Percentiles rank a stretch among this genome's conserved stretches.
Conservation (phyloP, 164 flowering plant species). For the Chimonanthus praecox region DNA sequence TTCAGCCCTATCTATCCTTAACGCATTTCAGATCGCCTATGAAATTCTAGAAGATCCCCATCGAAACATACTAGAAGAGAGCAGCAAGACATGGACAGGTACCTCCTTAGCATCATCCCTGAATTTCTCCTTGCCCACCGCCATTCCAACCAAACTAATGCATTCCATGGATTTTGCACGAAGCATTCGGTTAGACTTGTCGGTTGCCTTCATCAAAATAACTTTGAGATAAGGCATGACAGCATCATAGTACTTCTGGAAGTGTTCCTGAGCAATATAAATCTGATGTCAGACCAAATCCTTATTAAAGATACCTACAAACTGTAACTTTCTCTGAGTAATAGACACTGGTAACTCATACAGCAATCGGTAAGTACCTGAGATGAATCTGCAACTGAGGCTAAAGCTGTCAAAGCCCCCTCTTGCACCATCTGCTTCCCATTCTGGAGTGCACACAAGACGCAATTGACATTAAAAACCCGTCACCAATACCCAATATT, state of each 20-base stretch:
- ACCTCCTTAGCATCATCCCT: conserved; percentile 98
- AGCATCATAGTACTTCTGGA: conserved; percentile 94
- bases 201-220: conserved; percentile 86
- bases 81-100: background rate
- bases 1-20: too few relatives aligned
- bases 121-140: conserved; percentile 98
- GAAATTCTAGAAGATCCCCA: too few relatives aligned
- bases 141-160: conserved; percentile 99
- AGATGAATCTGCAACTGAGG: conserved; percentile 99
- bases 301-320: background rate
- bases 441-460: conserved; percentile 44
- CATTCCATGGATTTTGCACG: conserved; percentile 99
- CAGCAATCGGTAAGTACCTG: conserved; percentile 48
- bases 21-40: too few relatives aligned
- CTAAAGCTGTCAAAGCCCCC: conserved; percentile 98
- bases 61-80: too few relatives aligned
- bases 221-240: conserved; percentile 96
- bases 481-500: too few relatives aligned
- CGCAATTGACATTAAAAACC: background rate
- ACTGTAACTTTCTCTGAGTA: background rate
- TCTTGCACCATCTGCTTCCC: conserved; percentile 99
- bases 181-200: conserved; percentile 97
- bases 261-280: conserved; percentile 55
- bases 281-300: background rate
- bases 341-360: background rate